phyloP scores from a whole-genome alignment of 148 eudicot species.

The Cornus kousa region DNA sequence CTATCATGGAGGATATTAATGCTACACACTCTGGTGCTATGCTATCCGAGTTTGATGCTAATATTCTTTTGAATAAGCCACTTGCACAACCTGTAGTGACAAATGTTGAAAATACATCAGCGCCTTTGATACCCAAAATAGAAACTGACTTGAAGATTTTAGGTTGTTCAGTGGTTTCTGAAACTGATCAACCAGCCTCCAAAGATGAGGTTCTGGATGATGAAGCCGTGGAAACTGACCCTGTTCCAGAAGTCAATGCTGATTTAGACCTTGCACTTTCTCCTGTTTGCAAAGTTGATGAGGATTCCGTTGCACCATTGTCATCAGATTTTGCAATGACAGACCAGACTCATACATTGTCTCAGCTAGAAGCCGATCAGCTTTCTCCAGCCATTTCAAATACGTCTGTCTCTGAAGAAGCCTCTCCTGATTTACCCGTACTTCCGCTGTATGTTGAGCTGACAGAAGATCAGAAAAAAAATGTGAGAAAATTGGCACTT shows the following conservation, averaged over 20 bases:
- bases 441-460: conserved; percentile 64
- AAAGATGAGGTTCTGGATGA: conserved; percentile 48
- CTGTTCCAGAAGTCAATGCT: conserved; percentile 32
- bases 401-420: conserved; percentile 47
- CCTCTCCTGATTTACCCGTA: conserved; percentile 54
- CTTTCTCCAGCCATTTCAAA: conserved; percentile 51
- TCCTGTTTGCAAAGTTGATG: conserved; percentile 37
- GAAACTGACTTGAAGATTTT: conserved; percentile 28
- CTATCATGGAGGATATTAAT: conserved; percentile 43
- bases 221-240: conserved; percentile 32
- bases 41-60: conserved; percentile 40
- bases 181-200: conserved; percentile 22
- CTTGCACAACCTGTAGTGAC: conserved; percentile 25
- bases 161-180: conserved; percentile 23
- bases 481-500: conserved; percentile 50
- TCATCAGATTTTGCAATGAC: conserved; percentile 26
- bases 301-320: conserved; percentile 27
- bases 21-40: conserved; percentile 21
- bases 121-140: conserved; percentile 26
- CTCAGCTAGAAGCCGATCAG: conserved; percentile 49
- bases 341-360: conserved; percentile 40
- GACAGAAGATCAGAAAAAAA: conserved; percentile 51
- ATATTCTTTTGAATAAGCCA: conserved; percentile 23
- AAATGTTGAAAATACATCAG: conserved; percentile 33
- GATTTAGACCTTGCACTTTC: conserved; percentile 31